phyloP scores from a whole-genome alignment of 352 stramenopile genomes.

The Chrysophaeum taylorii region DNA sequence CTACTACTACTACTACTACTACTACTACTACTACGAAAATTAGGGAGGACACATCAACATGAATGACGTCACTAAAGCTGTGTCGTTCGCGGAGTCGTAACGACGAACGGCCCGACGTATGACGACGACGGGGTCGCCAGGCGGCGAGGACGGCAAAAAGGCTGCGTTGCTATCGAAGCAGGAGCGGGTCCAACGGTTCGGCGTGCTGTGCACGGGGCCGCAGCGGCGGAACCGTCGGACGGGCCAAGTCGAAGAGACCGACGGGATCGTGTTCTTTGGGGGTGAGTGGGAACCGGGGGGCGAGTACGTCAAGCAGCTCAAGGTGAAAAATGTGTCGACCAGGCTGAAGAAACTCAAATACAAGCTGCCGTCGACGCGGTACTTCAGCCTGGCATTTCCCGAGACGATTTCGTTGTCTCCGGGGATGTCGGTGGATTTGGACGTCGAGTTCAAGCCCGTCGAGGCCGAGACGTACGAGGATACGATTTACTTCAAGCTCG shows the following conservation, averaged over 20 bases:
- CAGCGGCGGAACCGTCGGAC: constrained; percentile 23
- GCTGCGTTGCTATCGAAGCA: neutral
- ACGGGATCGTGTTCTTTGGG: constrained; percentile 67
- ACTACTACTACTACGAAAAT: too few species aligned
- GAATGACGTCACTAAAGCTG: too few species aligned
- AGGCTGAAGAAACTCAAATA: constrained; percentile 78
- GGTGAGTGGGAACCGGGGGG: constrained; percentile 73
- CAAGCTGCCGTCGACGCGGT: constrained; percentile 71
- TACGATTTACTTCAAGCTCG: constrained; percentile 69
- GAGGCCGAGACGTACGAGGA: constrained; percentile 78
- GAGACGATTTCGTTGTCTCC: constrained; percentile 63
- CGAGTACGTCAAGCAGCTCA: constrained; percentile 74
- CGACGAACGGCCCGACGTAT: too few species aligned
- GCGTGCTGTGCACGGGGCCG: constrained; percentile 35
- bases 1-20: too few species aligned
- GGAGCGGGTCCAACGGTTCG: constrained; percentile 30
- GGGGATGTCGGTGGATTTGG: constrained; percentile 64
- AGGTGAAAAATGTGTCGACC: constrained; percentile 76
- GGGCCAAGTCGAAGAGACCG: constrained; percentile 31
- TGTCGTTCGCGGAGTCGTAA: too few species aligned
- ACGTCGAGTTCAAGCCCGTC: constrained; percentile 75
- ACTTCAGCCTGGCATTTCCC: constrained; percentile 84
- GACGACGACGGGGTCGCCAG: too few species aligned
- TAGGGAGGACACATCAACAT: too few species aligned
- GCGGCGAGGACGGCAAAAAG: too few species aligned